phyloP scores from a whole-genome alignment of 2,329 filamentous ascomycete genomes.

The Stachybotrys chartarum region DNA sequence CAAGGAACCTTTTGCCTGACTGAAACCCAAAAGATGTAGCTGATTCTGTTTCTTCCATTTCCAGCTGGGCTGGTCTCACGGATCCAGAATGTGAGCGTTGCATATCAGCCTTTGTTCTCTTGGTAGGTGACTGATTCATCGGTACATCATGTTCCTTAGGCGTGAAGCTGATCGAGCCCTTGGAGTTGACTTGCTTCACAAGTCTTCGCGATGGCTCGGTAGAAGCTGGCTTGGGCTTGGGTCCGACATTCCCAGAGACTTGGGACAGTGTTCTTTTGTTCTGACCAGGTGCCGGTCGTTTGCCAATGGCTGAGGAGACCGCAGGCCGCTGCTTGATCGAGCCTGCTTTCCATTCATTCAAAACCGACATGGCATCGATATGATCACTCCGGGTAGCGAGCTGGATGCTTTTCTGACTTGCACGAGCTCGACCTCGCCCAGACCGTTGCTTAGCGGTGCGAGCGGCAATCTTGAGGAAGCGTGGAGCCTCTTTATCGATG shows the following conservation, averaged over 20 bases:
- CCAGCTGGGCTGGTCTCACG: conserved; percentile 47
- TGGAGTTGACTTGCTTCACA: conserved; percentile 18
- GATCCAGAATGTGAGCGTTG: conserved; percentile 9
- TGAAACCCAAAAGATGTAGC: conserved; percentile 34
- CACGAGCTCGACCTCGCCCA: conserved; percentile 47
- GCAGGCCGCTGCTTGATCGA: conserved; percentile 35
- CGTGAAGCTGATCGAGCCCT: conserved; percentile 18
- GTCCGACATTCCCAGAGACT: conserved; percentile 13
- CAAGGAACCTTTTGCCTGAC: conserved; percentile 45
- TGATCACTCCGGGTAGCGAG: conserved; percentile 56
- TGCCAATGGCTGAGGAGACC: conserved; percentile 18
- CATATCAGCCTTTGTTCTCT: conserved; percentile 1
- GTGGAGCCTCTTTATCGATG: conserved; percentile 42
- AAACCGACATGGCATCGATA: conserved; percentile 44
- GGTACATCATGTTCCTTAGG: not conserved
- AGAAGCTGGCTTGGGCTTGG: conserved; percentile 1
- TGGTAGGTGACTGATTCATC: not conserved
- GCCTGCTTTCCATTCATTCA: conserved; percentile 50
- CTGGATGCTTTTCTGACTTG: conserved; percentile 48
- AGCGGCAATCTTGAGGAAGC: conserved; percentile 54
- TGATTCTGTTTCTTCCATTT: conserved; percentile 33
- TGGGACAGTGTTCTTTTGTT: conserved; percentile 10
- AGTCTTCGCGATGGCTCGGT: conserved; percentile 15
- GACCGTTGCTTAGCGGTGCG: conserved; percentile 42
- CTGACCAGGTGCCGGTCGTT: conserved; percentile 2